Evolutionary conservation across 768 basidiomycete genomes (phyloP), one percentile per base, ranked within the genome.

Genomic region (Sarcomyxa edulis): DNA sequence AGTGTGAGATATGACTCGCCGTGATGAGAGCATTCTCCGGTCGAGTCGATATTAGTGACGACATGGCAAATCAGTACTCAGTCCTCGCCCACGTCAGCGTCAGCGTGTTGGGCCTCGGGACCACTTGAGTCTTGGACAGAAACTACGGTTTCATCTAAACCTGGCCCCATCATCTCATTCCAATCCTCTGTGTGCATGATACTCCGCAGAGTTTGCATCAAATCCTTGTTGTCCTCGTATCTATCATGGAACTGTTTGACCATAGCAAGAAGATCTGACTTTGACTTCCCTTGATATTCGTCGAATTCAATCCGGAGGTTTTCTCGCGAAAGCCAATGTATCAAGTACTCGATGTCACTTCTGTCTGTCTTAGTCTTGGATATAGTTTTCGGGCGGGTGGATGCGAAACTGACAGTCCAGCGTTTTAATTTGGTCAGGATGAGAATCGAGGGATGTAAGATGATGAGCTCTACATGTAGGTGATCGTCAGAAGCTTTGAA

Each of bases 381-480:
- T n/a, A 48, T 20, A n/a, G 55, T 54, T 42, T 50, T 48, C 11
- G 54, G 58, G 20, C 48, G 45, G n/a, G 46, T 48, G 18, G 58
- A 57, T 7, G 51, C 46, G 16, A 32, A 39, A 28, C 20, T 52
- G 2, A 14, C n/a, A 37, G 45, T 48, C 58, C 55, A 59, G n/a
- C 58, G 42, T 37, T 54, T 55, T 40, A 57, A 44, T 39, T 59
- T 59, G 16, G 55, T 57, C n/a, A 59, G 45, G 18, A 53, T 35
- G 33, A 59, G 48, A 18, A 56, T 42, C 6, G 39, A 34, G 12
- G 53, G 56, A 32, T 56, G 45, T 5, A 56, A 49, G 12, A 53
- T n/a, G n/a, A n/a, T n/a, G n/a, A n/a, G n/a, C n/a, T n/a, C n/a
- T n/a, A n/a, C n/a, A n/a, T n/a, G n/a, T n/a, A n/a, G n/a, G n/a